Evolutionary conservation across 129 eudicot genomes (phyloP).

Genomic region (Flaveria ramosissima): DNA sequence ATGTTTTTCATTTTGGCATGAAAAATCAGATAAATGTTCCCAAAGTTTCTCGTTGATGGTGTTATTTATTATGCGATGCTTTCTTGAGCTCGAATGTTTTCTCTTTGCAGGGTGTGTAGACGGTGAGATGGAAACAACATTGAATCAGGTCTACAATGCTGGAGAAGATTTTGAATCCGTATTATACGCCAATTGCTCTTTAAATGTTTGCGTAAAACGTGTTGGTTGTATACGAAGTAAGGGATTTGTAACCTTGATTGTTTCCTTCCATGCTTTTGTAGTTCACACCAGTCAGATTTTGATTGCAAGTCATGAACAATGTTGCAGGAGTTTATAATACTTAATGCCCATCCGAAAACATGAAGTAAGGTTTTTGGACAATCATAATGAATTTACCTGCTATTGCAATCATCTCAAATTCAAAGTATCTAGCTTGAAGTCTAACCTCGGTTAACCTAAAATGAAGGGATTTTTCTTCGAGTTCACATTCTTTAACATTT

Average conservation of each 20-base stretch:
- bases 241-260: slow-evolving; percentile 15
- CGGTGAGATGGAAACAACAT: slow-evolving; percentile 9
- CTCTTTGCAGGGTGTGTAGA: slow-evolving; percentile 6
- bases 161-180: slow-evolving; percentile 11
- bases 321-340: not conserved
- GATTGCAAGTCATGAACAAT: not conserved
- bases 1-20: not conserved
- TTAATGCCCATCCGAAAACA: not conserved
- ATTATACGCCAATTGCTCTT: not conserved
- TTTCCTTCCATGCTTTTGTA: slow-evolving; percentile 30
- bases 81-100: not conserved
- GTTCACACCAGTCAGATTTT: slow-evolving; percentile 2
- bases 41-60: not conserved
- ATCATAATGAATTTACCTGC: not conserved
- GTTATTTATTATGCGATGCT: not conserved
- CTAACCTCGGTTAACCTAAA: not conserved
- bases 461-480: not conserved
- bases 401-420: not conserved
- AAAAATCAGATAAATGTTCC: no score
- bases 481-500: not conserved
- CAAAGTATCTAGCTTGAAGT: not conserved
- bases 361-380: no score
- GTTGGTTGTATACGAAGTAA: slow-evolving; percentile 14
- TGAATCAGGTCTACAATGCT: not conserved
- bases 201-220: slow-evolving; percentile 16